Evolutionary conservation across 1,284 basidiomycete species (phyloP).

Genomic region (Flammula alnicola): DNA sequence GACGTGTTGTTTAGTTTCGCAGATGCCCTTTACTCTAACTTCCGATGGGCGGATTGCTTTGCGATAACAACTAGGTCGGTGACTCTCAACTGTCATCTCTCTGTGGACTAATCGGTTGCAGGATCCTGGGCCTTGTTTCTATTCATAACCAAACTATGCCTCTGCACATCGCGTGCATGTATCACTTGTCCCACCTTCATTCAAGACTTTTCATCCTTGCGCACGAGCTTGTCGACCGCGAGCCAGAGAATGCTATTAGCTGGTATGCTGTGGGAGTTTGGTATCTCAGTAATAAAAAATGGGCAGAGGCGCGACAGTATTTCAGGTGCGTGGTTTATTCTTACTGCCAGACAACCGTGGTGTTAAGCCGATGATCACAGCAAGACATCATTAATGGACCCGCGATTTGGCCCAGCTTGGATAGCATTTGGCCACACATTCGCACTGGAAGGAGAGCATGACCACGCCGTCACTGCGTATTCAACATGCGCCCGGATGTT

Average conservation of each 20-base stretch:
- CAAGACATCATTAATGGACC: constrained; percentile 97
- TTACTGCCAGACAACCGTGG: neutral
- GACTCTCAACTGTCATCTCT: neutral
- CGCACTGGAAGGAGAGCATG: constrained; percentile 96
- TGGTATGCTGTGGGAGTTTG: constrained; percentile 99
- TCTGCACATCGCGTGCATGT: constrained; percentile 96
- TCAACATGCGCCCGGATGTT: constrained; percentile 96
- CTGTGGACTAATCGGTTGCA: constrained; percentile 34
- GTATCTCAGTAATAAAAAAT: constrained; percentile 89
- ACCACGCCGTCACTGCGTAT: constrained; percentile 97
- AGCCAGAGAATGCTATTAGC: constrained; percentile 89
- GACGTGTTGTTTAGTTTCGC: constrained; percentile 93
- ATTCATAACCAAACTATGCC: constrained; percentile 89
- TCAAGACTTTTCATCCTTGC: constrained; percentile 95
- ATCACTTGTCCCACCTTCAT: constrained; percentile 89
- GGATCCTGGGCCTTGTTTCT: constrained; percentile 81
- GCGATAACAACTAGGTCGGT: constrained; percentile 80
- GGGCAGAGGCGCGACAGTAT: constrained; percentile 88
- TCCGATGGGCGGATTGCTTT: constrained; percentile 95
- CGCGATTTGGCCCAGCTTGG: constrained; percentile 96
- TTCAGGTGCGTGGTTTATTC: constrained; percentile 72
- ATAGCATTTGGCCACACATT: constrained; percentile 98
- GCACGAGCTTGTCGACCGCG: constrained; percentile 92
- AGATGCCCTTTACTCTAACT: constrained; percentile 86
- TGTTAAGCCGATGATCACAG: constrained; percentile 42